Evolutionary conservation across 2,329 filamentous ascomycete species (phyloP).

Genomic region (Sporothrix sp.): DNA sequence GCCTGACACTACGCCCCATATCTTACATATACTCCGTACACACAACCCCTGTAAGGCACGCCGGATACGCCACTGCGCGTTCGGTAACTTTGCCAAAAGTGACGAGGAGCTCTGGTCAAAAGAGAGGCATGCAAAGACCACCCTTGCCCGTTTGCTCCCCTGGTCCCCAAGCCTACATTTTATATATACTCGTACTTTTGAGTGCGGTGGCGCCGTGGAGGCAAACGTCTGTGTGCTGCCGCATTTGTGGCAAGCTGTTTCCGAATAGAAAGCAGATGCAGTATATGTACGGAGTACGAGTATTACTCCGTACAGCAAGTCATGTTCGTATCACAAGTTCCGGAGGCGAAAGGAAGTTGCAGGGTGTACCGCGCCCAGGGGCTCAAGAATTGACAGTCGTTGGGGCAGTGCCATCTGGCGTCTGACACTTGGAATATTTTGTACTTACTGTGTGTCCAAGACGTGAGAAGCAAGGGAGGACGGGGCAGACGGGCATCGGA

Average conservation of each 20-base stretch:
- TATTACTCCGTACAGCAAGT: too few species aligned
- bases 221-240: not conserved
- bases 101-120: not conserved
- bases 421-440: too few species aligned
- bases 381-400: too few species aligned
- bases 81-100: not conserved
- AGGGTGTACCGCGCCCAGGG: too few species aligned
- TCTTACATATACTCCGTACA: not conserved
- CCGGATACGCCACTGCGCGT: not conserved
- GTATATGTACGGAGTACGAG: too few species aligned
- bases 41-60: slow-evolving; percentile 12
- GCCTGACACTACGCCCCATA: not conserved
- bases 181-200: not conserved
- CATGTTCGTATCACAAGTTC: too few species aligned
- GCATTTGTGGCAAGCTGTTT: not conserved
- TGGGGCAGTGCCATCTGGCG: too few species aligned
- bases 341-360: too few species aligned
- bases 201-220: not conserved
- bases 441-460: too few species aligned
- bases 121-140: not conserved
- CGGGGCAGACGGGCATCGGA: too few species aligned
- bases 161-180: slow-evolving; percentile 1
- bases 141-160: slow-evolving; percentile 1
- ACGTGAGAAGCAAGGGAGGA: too few species aligned
- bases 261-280: too few species aligned